Evolutionary conservation across 257 asterid genomes (phyloP), one percentile per base, ranked within the genome.

Genomic region (Fraxinus americana): DNA sequence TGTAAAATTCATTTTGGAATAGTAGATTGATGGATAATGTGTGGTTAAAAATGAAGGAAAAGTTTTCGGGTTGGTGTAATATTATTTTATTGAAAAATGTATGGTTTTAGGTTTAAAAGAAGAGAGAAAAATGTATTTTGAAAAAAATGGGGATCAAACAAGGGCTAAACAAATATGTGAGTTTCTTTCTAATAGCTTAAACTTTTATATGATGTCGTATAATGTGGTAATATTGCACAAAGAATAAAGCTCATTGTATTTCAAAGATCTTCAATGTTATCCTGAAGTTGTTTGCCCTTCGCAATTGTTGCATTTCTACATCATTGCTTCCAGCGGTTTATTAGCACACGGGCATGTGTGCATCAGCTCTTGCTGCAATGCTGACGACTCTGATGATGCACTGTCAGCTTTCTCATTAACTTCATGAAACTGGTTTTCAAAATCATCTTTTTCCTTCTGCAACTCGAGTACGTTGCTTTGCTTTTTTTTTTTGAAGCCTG

Each of bases 401-500:
- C 48, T 86, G 71, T 95, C 97, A 66, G 96, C 91, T 87, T 91
- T 93, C 90, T 89, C 94, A 69, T 84, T 90, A 80, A 84, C 89
- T 81, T 91, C 97, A 77, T 86, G 91, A 76, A 91, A 86, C 87
- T 93, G 92, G 84, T 85, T 92, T 84, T 95, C 97, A 63, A 95
- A 83, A 80, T 93, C 97, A 74, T 93, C 97, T 86, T 93, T 95
- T 88, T 95, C 99, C 91, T 95, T 95, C 75, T 95, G 99, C 83
- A 95, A 92, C 79, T 95, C 99, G 98, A 83, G 93, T 93, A 29
- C 96, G 97, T 81, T 93, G 98, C 84, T 95, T 95, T 83, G 99
- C 41, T 97, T 83, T 98, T 91, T 88, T 95, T 95, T 81, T 89
- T 95, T 95, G 98, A 82, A 95, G 98, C 87, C 97, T 87, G 82